A percentile compares a stretch with the other conserved stretches of the same genome.
Conservation (phyloP, 2,329 filamentous ascomycete species). For the Microcyclosporella mali region DNA sequence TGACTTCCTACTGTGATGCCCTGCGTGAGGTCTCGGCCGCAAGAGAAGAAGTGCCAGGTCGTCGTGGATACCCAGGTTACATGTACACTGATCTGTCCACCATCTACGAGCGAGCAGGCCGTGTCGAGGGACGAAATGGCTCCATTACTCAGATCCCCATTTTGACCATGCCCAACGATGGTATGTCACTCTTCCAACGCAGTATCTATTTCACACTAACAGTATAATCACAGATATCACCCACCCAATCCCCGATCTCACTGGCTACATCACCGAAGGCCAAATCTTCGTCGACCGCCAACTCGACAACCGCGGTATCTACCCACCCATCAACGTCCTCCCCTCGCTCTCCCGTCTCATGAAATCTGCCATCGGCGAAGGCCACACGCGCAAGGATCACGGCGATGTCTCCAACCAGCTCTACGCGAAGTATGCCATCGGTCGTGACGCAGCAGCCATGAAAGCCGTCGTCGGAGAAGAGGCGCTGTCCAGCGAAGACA, state of each 20-base stretch:
- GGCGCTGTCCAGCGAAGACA: conserved; percentile 90
- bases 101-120: conserved; percentile 97
- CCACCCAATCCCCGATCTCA: conserved; percentile 96
- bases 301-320: conserved; percentile 92
- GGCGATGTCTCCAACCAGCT: conserved; percentile 98
- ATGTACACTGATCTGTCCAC: conserved; percentile 99
- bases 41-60: conserved; percentile 96
- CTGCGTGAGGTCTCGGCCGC: conserved; percentile 97
- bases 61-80: conserved; percentile 99
- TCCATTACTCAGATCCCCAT: conserved; percentile 99
- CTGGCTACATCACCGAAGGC: conserved; percentile 97
- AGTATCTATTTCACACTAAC: background rate
- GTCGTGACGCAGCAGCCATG: conserved; percentile 96
- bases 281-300: conserved; percentile 97
- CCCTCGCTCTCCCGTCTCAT: conserved; percentile 97
- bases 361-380: conserved; percentile 98
- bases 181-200: conserved; percentile 32
- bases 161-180: conserved; percentile 98
- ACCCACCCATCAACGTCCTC: conserved; percentile 97
- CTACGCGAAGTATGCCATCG: conserved; percentile 99
- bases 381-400: conserved; percentile 93
- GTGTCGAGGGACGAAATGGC: conserved; percentile 92
- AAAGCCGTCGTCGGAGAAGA: conserved; percentile 99
- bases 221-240: conserved; percentile 64
- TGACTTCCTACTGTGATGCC: conserved; percentile 97